Percentiles rank a stretch among this genome's conserved stretches.
Conservation (phyloP, 352 stramenopile genomes). For the Phytophthora fragariae region DNA sequence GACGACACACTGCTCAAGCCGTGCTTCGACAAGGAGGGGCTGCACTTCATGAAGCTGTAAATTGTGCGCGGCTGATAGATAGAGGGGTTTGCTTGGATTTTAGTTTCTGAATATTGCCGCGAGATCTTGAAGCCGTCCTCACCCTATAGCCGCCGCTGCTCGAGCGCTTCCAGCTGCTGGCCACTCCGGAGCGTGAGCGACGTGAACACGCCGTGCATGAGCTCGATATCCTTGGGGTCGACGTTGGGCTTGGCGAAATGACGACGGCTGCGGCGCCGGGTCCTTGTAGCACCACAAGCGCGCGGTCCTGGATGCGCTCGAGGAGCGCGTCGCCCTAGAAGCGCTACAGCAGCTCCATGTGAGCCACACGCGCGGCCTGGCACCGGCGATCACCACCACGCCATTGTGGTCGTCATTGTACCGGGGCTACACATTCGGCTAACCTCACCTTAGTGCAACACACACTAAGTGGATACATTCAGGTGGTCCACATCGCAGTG, state of each 20-base stretch:
- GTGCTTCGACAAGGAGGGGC: too few species aligned
- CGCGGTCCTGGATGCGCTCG: slow-evolving; percentile 93
- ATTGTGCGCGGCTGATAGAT: too few species aligned
- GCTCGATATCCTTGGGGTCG: slow-evolving; percentile 93
- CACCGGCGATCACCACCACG: slow-evolving; percentile 98
- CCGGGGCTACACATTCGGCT: too few species aligned
- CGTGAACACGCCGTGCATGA: slow-evolving; percentile 96
- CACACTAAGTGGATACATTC: too few species aligned
- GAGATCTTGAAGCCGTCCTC: slow-evolving; percentile 99
- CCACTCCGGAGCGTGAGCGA: slow-evolving; percentile 59
- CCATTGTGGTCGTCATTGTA: slow-evolving; percentile 82
- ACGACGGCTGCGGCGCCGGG: slow-evolving; percentile 92
- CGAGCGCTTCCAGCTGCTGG: slow-evolving; percentile 86
- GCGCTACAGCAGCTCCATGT: slow-evolving; percentile 91
- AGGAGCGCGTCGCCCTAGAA: slow-evolving; percentile 95
- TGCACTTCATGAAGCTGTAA: too few species aligned
- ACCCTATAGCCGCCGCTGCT: slow-evolving; percentile 98
- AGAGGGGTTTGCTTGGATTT: too few species aligned
- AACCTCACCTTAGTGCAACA: too few species aligned
- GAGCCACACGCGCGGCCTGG: slow-evolving; percentile 95
- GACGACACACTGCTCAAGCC: too few species aligned
- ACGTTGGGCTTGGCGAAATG: slow-evolving; percentile 78
- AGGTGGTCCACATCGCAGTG: too few species aligned
- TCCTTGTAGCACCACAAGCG: slow-evolving; percentile 97
- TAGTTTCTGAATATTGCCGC: too few species aligned